Evolutionary conservation across 2,329 filamentous ascomycete genomes (phyloP).

Genomic region (Aspergillus pseudoviridinutans): DNA sequence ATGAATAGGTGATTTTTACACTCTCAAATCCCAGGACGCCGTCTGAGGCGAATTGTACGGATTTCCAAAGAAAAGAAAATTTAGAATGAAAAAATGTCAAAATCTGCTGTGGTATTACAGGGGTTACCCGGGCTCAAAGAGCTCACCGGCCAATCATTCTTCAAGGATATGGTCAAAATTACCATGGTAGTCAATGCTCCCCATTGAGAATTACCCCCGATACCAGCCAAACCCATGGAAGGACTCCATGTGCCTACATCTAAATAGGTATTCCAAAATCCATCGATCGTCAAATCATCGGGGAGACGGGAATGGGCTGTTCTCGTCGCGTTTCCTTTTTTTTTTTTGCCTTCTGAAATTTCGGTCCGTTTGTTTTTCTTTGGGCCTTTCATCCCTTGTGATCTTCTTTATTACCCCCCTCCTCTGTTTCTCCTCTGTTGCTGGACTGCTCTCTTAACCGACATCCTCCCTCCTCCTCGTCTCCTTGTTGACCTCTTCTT

Average conservation of each 20-base stretch:
- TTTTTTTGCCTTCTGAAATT: not conserved
- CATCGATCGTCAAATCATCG: not conserved
- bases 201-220: not conserved
- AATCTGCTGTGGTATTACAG: not conserved
- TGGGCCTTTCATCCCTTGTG: not conserved
- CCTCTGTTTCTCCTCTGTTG: slow-evolving; percentile 3
- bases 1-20: too few relatives aligned
- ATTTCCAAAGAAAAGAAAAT: not conserved
- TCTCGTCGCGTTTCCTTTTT: not conserved
- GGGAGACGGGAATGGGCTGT: not conserved
- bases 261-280: not conserved
- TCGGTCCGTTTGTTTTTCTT: not conserved
- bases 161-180: slow-evolving; percentile 9
- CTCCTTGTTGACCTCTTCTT: not conserved
- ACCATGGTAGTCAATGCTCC: not conserved
- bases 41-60: not conserved
- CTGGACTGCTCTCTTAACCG: slow-evolving; percentile 13
- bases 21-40: not conserved
- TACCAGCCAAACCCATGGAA: not conserved
- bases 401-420: not conserved
- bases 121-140: not conserved
- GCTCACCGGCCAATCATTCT: not conserved
- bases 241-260: not conserved
- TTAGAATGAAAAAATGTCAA: not conserved
- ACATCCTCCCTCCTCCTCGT: slow-evolving; percentile 4